These are phyloP conservation scores for Croton laevigatus DNA, from an alignment of 441 rosid genomes.

Conservation along the genomic window DNA sequence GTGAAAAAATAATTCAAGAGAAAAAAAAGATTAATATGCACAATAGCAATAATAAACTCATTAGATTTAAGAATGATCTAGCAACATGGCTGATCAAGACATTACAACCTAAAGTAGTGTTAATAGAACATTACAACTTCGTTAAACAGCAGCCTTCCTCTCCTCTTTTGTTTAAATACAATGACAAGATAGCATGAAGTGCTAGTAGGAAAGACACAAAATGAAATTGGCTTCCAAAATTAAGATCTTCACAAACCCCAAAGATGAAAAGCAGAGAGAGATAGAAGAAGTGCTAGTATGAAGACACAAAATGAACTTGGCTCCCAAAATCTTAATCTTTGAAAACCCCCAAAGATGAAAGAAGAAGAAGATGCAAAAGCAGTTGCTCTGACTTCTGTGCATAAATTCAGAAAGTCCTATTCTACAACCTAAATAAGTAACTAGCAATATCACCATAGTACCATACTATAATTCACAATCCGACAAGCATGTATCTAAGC, in stretches of 20 bases:
- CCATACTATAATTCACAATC: background rate
- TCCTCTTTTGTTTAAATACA: background rate
- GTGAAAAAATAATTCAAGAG: background rate
- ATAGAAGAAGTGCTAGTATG: background rate
- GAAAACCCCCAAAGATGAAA: background rate
- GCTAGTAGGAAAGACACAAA: background rate
- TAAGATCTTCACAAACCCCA: background rate
- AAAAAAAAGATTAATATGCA: background rate
- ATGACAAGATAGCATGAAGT: background rate
- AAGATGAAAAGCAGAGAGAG: background rate
- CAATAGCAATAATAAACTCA: background rate
- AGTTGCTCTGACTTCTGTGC: background rate
- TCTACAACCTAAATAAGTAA: background rate
- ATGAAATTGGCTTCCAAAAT: background rate
- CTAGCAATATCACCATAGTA: background rate
- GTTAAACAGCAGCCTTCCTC: conserved; percentile 8
- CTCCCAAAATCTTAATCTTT: background rate
- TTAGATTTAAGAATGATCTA: background rate
- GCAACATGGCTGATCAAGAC: background rate
- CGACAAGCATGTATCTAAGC: background rate
- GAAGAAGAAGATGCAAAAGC: background rate
- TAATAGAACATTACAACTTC: background rate
- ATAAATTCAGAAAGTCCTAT: background rate
- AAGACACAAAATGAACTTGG: background rate
- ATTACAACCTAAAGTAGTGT: background rate